Percentiles rank a stretch among this genome's conserved stretches.
phyloP scores from a whole-genome alignment of 192 early-diverging fungal genomes.

The Gonapodya prolifera region DNA sequence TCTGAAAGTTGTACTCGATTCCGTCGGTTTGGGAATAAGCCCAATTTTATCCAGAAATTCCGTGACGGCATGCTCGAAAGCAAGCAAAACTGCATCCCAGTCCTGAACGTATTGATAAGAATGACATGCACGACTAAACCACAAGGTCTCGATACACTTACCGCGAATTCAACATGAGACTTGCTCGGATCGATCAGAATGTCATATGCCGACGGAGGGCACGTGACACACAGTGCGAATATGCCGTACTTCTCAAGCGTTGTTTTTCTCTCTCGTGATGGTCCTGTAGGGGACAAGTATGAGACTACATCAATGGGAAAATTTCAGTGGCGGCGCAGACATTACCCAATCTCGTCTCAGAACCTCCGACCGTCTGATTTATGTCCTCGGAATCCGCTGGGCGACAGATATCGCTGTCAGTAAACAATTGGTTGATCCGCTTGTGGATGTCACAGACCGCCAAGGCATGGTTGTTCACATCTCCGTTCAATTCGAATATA shows the following conservation, averaged over 20 bases:
- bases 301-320: neutral
- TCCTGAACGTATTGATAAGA: neutral
- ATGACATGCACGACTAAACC: too few species aligned
- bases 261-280: neutral
- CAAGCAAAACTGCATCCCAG: neutral
- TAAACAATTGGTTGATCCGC: neutral
- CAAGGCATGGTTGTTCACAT: neutral
- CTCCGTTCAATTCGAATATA: neutral
- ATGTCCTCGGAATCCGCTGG: neutral
- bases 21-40: neutral
- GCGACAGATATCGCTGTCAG: neutral
- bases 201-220: neutral
- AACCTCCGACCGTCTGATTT: too few species aligned
- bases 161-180: neutral
- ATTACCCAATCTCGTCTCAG: too few species aligned
- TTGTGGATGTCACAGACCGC: neutral
- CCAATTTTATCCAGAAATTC: neutral
- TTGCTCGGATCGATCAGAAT: neutral
- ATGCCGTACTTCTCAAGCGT: neutral
- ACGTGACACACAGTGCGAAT: neutral
- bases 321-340: too few species aligned
- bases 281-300: neutral
- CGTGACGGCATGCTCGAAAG: neutral
- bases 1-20: neutral
- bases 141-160: neutral